Base-by-base conservation (phyloP, 805 yeast species). In the Candida berthetii region DNA sequence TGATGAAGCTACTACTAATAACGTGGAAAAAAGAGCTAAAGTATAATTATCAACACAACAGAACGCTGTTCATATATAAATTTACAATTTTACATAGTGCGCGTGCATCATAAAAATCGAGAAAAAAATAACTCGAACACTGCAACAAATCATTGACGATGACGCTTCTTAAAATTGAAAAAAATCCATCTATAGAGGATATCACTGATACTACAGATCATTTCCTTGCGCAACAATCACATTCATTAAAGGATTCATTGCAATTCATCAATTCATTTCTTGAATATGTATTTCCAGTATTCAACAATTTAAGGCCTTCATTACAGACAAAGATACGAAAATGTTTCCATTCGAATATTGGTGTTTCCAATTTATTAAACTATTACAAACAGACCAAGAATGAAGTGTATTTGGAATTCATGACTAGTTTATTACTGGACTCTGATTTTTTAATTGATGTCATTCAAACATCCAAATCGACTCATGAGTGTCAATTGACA, bases 371-470 rank as follows among this genome's bases (percentile, higher is more conserved):
- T 20, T 10, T 54, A 4, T 20, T 51, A 7, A 46, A 43, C 15
- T 53, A 49, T 15, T 54, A 44, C 41, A 52, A 39, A 22, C 17
- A 50, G 7, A 40, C 58, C 5, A 49, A 54, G 43, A 50, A 52
- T 35, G 54, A 54, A 1, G 39, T 48, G 0, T 54, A 46, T 24
- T 38, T 49, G 19, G 34, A 38, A n/a, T 42, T 55, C 35, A 48
- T 38, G 24, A 49, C 42, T 18, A 54, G 52, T 27, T 37, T 56
- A 11, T 31, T 56, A n/a, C 5, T 48, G 10, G 55, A 55, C 18
- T 45, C 38, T 9, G 7, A 35, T 1, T 35, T 55, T 6, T 39
- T 56, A 7, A 37, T 36, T 3, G 15, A 45, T 7, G 25, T 45
- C 2, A 35, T 55, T 6, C 32, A 34, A 3, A 36, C 40, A 6